Percentiles rank a stretch among this genome's conserved stretches.
These are phyloP conservation scores for Rhynchospora breviuscula DNA, from an alignment of 176 grass and related monocot species.

Conservation along the genomic window DNA sequence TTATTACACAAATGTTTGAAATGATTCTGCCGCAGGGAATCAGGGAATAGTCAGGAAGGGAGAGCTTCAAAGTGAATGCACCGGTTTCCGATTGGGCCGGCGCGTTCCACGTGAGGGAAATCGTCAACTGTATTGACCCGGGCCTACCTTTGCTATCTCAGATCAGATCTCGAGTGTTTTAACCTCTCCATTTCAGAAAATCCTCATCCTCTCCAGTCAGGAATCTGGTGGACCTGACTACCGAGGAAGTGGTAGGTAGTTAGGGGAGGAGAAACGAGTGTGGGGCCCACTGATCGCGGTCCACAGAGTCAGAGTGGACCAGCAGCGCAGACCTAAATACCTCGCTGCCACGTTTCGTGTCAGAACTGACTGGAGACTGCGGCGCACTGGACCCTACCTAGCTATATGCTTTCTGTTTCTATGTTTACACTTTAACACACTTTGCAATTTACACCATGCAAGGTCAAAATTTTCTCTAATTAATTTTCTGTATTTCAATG, in stretches of 20 bases:
- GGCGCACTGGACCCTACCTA: neutral
- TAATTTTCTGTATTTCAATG: neutral
- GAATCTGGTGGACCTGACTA: neutral
- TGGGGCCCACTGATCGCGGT: neutral
- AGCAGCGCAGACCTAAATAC: neutral
- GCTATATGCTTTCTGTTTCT: neutral
- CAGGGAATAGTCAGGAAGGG: conserved; percentile 2
- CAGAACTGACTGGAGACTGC: neutral
- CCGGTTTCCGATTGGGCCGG: conserved; percentile 39
- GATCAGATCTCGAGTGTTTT: neutral
- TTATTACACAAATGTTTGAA: neutral
- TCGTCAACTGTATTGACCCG: conserved; percentile 45
- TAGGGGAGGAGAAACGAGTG: neutral
- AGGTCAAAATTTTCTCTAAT: neutral
- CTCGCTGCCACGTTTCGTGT: conserved; percentile 5
- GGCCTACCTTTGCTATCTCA: neutral
- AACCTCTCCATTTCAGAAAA: neutral
- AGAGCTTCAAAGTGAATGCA: conserved; percentile 21
- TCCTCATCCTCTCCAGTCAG: neutral
- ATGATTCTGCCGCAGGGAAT: neutral
- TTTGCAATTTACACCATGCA: neutral
- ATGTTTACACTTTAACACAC: conserved; percentile 1
- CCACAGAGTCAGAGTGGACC: neutral
- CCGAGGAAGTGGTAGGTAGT: conserved; percentile 1
- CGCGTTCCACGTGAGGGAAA: conserved; percentile 48